Conservation (phyloP, 2,329 filamentous ascomycete genomes). For the Dactylellina cionopaga region DNA sequence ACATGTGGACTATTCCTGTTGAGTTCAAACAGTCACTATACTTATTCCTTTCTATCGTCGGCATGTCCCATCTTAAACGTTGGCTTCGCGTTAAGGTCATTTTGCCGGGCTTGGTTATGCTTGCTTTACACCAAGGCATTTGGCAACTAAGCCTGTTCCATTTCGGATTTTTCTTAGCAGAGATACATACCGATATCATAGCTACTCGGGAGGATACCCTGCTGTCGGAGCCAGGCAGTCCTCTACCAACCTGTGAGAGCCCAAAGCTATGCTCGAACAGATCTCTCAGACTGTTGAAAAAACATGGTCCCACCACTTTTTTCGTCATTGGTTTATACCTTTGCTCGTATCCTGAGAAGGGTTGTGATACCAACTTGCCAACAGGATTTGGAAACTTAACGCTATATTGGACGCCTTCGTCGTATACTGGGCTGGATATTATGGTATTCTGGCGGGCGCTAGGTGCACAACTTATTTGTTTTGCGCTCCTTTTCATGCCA, state of each 20-base stretch:
- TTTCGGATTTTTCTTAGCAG: conserved; percentile 22
- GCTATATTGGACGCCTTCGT: conserved; percentile 4
- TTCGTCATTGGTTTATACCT: conserved; percentile 16
- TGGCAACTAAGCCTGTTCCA: conserved; percentile 30
- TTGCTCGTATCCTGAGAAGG: conserved; percentile 26
- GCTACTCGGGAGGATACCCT: background rate
- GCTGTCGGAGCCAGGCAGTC: background rate
- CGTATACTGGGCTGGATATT: background rate
- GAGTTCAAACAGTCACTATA: conserved; percentile 65
- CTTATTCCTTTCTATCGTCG: conserved; percentile 62
- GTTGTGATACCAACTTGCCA: background rate
- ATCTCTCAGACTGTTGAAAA: background rate
- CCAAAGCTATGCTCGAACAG: background rate
- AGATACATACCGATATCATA: conserved; percentile 8
- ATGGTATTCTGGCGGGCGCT: conserved; percentile 14
- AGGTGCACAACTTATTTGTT: conserved; percentile 12
- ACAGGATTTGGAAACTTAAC: conserved; percentile 21
- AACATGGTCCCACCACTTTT: background rate
- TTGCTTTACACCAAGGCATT: background rate
- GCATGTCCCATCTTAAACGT: conserved; percentile 59
- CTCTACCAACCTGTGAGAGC: background rate
- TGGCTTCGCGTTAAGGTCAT: conserved; percentile 58
- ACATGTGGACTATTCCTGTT: conserved; percentile 66
- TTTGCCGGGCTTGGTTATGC: conserved; percentile 31
- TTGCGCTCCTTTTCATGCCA: conserved; percentile 22